phyloP scores from a whole-genome alignment of 2,329 filamentous ascomycete species.

The Aschersonia sp. region DNA sequence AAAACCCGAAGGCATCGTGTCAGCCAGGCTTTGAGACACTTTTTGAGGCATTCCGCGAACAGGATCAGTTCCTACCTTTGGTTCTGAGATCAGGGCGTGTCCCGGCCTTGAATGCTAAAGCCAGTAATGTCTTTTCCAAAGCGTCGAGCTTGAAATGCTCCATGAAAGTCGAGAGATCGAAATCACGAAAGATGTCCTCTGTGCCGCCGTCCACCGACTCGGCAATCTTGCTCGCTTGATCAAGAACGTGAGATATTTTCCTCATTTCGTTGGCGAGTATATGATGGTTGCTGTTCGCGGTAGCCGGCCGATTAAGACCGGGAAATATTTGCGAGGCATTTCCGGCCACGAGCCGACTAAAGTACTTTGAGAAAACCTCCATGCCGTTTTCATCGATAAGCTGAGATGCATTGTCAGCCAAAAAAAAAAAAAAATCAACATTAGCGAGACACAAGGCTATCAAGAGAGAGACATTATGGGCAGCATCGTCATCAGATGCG shows the following conservation, averaged over 20 bases:
- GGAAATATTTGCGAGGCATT: constrained; percentile 90
- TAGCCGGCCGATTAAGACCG: constrained; percentile 54
- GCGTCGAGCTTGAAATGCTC: constrained; percentile 91
- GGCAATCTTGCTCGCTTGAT: constrained; percentile 81
- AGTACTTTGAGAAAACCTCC: constrained; percentile 96
- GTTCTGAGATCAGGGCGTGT: constrained; percentile 68
- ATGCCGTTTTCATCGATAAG: constrained; percentile 96
- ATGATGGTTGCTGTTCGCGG: constrained; percentile 70
- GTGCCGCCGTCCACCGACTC: constrained; percentile 84
- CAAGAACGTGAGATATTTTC: constrained; percentile 65
- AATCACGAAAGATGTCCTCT: constrained; percentile 88
- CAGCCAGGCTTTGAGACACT: too few relatives aligned
- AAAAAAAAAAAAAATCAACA: too few relatives aligned
- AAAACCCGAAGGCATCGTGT: too few relatives aligned
- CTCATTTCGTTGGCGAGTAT: constrained; percentile 72
- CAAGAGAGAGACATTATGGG: neutral
- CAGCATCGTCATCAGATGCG: neutral
- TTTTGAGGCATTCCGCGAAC: neutral
- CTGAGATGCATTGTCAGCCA: constrained; percentile 24
- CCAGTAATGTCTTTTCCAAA: constrained; percentile 73
- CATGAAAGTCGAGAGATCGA: constrained; percentile 90
- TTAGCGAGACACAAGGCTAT: too few relatives aligned
- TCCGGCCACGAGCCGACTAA: constrained; percentile 78
- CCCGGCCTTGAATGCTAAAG: constrained; percentile 76
- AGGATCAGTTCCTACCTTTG: constrained; percentile 52